Percentiles rank a stretch among this genome's conserved stretches.
Conservation (phyloP, 805 yeast species). For the Saccharomycopsis babjevae region DNA sequence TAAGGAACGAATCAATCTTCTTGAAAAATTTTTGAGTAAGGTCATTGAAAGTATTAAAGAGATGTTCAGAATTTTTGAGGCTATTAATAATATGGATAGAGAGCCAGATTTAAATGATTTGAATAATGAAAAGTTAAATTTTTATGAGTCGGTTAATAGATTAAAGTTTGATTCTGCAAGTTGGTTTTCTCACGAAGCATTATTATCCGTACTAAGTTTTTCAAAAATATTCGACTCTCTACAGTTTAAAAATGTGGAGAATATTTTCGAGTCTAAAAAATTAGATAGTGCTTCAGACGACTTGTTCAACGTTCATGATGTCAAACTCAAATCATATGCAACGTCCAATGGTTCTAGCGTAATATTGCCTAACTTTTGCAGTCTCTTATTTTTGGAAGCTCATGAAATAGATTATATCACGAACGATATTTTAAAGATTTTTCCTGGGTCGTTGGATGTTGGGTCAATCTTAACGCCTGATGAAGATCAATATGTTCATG, state of each 20-base stretch:
- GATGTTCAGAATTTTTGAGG: conserved; percentile 4
- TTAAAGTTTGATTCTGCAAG: conserved; percentile 1
- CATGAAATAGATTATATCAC: conserved; percentile 9
- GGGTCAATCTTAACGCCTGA: neutral
- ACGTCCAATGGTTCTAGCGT: conserved; percentile 7
- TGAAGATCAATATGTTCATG: neutral
- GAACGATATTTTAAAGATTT: conserved; percentile 12
- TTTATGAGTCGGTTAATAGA: conserved; percentile 9
- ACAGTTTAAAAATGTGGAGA: conserved; percentile 4
- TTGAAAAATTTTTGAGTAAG: neutral
- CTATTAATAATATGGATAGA: conserved; percentile 10
- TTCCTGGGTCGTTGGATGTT: neutral
- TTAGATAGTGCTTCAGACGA: neutral
- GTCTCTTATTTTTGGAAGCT: conserved; percentile 12
- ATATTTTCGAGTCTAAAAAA: conserved; percentile 8
- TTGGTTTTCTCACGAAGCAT: conserved; percentile 9
- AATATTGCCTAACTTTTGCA: conserved; percentile 15
- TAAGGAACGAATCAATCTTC: neutral
- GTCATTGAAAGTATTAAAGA: conserved; percentile 1
- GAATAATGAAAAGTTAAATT: neutral
- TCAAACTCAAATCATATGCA: conserved; percentile 14
- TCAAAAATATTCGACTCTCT: conserved; percentile 1
- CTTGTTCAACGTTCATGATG: conserved; percentile 4
- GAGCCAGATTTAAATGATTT: conserved; percentile 1
- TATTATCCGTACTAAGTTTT: conserved; percentile 6